A percentile compares a stretch with the other conserved stretches of the same genome.
Evolutionary conservation across 495 filamentous ascomycete genomes (phyloP).

Genomic region (Pseudevernia furfuracea): DNA sequence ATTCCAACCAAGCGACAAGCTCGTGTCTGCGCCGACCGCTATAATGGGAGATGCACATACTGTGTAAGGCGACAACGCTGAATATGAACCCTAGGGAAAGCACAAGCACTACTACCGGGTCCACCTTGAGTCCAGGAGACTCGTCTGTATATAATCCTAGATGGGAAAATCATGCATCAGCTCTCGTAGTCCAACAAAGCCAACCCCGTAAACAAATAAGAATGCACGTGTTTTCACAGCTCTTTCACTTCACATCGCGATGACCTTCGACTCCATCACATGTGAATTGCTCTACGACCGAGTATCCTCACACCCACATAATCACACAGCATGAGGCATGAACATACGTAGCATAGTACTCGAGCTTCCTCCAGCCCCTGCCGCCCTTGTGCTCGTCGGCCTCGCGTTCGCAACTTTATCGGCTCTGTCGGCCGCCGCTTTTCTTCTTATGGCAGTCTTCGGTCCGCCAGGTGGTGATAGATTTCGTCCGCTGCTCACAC

Average conservation of each 20-base stretch:
- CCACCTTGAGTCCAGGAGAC: slow-evolving; percentile 89
- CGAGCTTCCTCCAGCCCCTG: slow-evolving; percentile 89
- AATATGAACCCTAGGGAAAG: slow-evolving; percentile 96
- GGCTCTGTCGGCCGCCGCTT: slow-evolving; percentile 91
- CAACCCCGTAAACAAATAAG: neutral
- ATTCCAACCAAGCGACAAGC: neutral
- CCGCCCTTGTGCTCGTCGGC: slow-evolving; percentile 82
- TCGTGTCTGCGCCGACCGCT: neutral
- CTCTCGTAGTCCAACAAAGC: neutral
- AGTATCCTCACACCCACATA: neutral
- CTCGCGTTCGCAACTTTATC: slow-evolving; percentile 86
- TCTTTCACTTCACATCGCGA: neutral
- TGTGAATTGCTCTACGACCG: too few species aligned
- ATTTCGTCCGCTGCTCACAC: slow-evolving; percentile 61
- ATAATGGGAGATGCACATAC: slow-evolving; percentile 46
- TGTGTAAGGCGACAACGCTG: slow-evolving; percentile 92
- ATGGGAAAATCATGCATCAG: slow-evolving; percentile 20
- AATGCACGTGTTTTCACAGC: neutral
- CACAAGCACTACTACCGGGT: slow-evolving; percentile 92
- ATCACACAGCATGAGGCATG: neutral
- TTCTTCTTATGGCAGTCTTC: slow-evolving; percentile 85
- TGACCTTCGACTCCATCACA: neutral
- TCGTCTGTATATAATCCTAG: slow-evolving; percentile 95
- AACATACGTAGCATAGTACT: slow-evolving; percentile 91
- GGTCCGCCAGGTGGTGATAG: slow-evolving; percentile 93